Base-by-base conservation (phyloP, 306 rosid species). In the Rosa lucieae region DNA sequence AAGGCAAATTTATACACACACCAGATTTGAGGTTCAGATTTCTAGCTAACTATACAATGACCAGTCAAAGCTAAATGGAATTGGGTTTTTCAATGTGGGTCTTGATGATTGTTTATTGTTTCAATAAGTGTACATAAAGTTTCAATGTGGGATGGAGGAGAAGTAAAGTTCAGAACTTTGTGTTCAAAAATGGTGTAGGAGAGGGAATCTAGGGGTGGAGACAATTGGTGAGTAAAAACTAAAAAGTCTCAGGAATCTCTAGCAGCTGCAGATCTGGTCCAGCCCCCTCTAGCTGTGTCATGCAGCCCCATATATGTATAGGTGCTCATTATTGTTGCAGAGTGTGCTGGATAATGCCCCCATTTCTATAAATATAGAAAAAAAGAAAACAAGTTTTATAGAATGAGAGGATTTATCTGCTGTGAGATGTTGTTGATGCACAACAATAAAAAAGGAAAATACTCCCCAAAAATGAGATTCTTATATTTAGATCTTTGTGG, bases 21-120 rank as follows among this genome's bases (percentile, higher is more conserved):
- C 89, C 89, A 79, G 84, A 87, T 89, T 85, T 87, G 90, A 87
- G 77, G 91, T 77, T 69, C 86, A 49, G 88, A 51, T 63, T 63
- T 62, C n/a, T 63, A 51, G 46, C 46, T 37, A 37, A 21, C 46
- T 77, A 77, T 67, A 79, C 86, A 80, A 86, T 76, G 77, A 86
- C 68, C 65, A 59, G 90, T 86, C 93, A 92, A 90, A 90, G 78
- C 74, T 42, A 40, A 20, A 15, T 6, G 51, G n/a, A n/a, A 70
- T 75, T 84, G 86, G 48, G 79, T 61, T 80, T 82, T 70, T 82
- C 88, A 42, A 87, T n/a, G 88, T 48, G 78, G 72, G 74, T 73
- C 20, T 62, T 74, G 77, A 65, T 46, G 13, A 46, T 56, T 53
- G 49, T 76, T 65, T 65, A 65, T 71, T n/a, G 37, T 43, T 74